Evolutionary conservation across 2,329 filamentous ascomycete genomes (phyloP).

Genomic region (Pyrenophora tritici-repentis): DNA sequence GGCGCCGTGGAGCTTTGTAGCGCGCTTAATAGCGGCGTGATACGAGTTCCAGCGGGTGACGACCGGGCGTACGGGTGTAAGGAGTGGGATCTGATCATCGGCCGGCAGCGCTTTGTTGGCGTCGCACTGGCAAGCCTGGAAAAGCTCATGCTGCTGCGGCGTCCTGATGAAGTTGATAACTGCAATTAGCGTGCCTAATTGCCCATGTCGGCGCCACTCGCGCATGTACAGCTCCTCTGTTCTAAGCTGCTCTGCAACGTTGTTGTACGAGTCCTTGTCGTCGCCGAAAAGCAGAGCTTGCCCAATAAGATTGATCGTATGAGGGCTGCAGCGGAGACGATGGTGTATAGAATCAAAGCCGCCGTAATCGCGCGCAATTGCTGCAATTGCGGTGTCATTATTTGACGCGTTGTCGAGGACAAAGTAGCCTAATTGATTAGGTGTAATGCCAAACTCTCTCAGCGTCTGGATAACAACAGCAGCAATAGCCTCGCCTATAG

Average conservation of each 20-base stretch:
- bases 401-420: conserved; percentile 9
- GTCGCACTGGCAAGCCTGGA: no score
- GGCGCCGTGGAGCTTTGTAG: no score
- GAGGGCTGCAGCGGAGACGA: conserved; percentile 6
- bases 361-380: neutral
- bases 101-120: no score
- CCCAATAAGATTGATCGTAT: conserved; percentile 13
- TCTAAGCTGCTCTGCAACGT: neutral
- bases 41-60: no score
- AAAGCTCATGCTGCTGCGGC: no score
- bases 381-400: conserved; percentile 6
- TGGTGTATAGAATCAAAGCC: conserved; percentile 2
- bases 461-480: neutral
- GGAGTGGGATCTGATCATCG: no score
- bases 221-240: no score
- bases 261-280: neutral
- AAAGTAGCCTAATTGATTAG: conserved; percentile 10
- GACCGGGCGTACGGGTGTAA: no score
- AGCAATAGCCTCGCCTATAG: conserved; percentile 2
- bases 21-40: no score
- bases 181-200: no score
- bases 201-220: no score
- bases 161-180: no score
- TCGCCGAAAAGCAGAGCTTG: conserved; percentile 1
- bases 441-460: neutral